Evolutionary conservation across 2,329 filamentous ascomycete genomes (phyloP).

Genomic region (Fusarium setosum): DNA sequence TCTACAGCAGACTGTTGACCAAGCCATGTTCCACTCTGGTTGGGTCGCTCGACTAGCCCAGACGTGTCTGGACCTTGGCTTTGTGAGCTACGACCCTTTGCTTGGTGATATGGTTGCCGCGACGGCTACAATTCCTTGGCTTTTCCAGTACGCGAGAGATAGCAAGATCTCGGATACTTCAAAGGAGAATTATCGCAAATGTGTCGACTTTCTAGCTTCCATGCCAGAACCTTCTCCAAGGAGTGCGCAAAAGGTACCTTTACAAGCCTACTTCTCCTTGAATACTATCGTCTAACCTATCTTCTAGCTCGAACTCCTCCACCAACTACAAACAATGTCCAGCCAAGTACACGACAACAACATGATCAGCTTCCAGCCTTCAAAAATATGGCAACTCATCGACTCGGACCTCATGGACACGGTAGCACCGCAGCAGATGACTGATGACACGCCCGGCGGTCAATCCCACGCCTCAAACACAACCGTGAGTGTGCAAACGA

Average conservation of each 20-base stretch:
- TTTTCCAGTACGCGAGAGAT: slow-evolving; percentile 39
- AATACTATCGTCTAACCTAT: neutral
- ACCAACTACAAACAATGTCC: slow-evolving; percentile 31
- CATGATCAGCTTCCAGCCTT: slow-evolving; percentile 33
- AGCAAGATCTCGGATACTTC: slow-evolving; percentile 21
- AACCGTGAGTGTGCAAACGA: slow-evolving; percentile 27
- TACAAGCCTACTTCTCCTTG: too few species aligned
- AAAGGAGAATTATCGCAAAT: slow-evolving; percentile 32
- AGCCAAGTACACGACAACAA: slow-evolving; percentile 30
- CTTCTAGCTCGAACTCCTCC: slow-evolving; percentile 11
- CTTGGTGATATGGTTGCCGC: slow-evolving; percentile 37
- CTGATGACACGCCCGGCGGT: neutral
- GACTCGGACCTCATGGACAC: slow-evolving; percentile 31
- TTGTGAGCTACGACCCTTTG: slow-evolving; percentile 31
- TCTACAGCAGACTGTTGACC: slow-evolving; percentile 36
- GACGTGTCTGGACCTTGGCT: slow-evolving; percentile 33
- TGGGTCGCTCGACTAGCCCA: slow-evolving; percentile 36
- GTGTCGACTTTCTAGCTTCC: slow-evolving; percentile 21
- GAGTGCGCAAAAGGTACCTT: slow-evolving; percentile 20
- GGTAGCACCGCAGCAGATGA: slow-evolving; percentile 10
- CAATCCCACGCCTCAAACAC: slow-evolving; percentile 22
- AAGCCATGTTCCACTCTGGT: slow-evolving; percentile 38
- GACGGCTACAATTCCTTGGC: slow-evolving; percentile 36
- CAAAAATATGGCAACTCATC: slow-evolving; percentile 33
- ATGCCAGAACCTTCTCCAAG: slow-evolving; percentile 30